Evolutionary conservation across 2,329 filamentous ascomycete species (phyloP).

Genomic region (Ophiostoma perfectum): DNA sequence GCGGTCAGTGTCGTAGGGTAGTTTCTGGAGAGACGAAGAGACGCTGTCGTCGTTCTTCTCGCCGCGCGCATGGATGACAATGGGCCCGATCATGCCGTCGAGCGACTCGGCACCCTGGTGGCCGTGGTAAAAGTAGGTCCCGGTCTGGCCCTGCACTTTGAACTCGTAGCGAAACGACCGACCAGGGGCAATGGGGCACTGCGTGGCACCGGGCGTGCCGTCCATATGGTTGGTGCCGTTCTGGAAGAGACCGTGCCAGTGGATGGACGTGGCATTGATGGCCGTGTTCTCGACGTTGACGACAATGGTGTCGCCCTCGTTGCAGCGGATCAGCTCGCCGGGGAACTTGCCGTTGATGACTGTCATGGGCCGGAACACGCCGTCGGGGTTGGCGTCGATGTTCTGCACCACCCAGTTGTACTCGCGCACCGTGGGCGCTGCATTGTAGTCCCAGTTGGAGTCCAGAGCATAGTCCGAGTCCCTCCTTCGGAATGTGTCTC

Average conservation of each 20-base stretch:
- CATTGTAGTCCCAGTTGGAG: constrained; percentile 49
- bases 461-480: constrained; percentile 53
- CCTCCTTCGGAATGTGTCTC: constrained; percentile 28
- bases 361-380: constrained; percentile 55
- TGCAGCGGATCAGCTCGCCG: constrained; percentile 65
- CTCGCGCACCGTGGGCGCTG: constrained; percentile 46
- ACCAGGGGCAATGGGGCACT: constrained; percentile 56
- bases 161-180: constrained; percentile 50
- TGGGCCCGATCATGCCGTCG: constrained; percentile 56
- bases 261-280: constrained; percentile 57
- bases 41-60: constrained; percentile 26
- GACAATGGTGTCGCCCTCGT: constrained; percentile 65
- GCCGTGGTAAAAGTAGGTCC: constrained; percentile 67
- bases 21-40: constrained; percentile 35
- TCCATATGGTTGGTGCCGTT: constrained; percentile 70
- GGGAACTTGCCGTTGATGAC: constrained; percentile 73
- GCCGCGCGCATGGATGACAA: constrained; percentile 58
- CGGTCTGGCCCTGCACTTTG: constrained; percentile 29
- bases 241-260: constrained; percentile 70
- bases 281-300: constrained; percentile 60
- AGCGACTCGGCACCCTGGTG: constrained; percentile 64
- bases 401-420: constrained; percentile 58
- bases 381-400: constrained; percentile 63
- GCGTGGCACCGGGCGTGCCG: constrained; percentile 55
- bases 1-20: constrained; percentile 58